Evolutionary conservation across 106 monocot species (phyloP).

Genomic region (Phalaenopsis equestris): DNA sequence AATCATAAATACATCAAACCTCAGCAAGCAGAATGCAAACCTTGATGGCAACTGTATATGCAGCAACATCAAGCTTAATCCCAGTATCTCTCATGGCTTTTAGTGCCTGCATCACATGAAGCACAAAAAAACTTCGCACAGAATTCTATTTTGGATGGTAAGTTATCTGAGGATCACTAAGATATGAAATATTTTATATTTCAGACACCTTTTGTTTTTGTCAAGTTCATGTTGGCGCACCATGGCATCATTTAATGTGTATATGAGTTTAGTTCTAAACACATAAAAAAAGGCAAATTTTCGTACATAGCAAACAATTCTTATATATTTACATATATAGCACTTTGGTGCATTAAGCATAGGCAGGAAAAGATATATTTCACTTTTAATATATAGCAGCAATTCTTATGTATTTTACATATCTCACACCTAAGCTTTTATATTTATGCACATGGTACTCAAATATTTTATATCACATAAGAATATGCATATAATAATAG

Average conservation of each 20-base stretch:
- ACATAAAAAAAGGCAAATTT: too few relatives aligned
- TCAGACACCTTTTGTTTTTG: not conserved
- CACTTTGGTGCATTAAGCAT: too few relatives aligned
- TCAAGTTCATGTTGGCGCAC: not conserved
- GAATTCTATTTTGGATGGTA: not conserved
- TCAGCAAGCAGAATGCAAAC: constrained; percentile 20
- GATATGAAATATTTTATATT: not conserved
- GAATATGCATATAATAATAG: too few relatives aligned
- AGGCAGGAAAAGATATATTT: too few relatives aligned
- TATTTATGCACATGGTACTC: too few relatives aligned
- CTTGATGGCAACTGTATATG: constrained; percentile 91
- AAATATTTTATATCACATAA: too few relatives aligned
- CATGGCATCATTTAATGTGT: not conserved
- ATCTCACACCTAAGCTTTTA: too few relatives aligned
- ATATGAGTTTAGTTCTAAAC: too few relatives aligned
- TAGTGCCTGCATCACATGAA: constrained; percentile 44
- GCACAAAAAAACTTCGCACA: not conserved
- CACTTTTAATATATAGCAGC: too few relatives aligned
- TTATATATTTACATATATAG: too few relatives aligned
- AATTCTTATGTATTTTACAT: too few relatives aligned
- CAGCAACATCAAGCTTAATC: constrained; percentile 77
- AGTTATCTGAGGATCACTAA: not conserved
- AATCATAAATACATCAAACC: not conserved
- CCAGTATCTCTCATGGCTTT: constrained; percentile 59
- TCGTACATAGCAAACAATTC: too few relatives aligned